These are phyloP conservation scores for Teratosphaeria viscida DNA, from an alignment of 2,329 filamentous ascomycete genomes.

Conservation along the genomic window DNA sequence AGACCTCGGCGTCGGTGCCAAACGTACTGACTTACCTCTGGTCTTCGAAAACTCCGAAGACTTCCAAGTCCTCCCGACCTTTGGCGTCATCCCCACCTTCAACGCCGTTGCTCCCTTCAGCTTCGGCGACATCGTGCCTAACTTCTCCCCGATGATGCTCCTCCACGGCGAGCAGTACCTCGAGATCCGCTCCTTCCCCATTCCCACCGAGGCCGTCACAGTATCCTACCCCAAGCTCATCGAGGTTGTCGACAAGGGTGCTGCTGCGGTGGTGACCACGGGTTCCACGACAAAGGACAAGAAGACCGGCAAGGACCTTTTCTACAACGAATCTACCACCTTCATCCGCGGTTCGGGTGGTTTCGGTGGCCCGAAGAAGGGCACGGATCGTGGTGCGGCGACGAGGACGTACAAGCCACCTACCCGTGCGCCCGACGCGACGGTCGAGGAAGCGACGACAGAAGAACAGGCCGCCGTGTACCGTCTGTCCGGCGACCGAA, in stretches of 20 bases:
- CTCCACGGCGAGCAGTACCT: constrained; percentile 98
- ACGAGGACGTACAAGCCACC: constrained; percentile 74
- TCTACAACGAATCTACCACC: constrained; percentile 92
- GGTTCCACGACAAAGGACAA: constrained; percentile 77
- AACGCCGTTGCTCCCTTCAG: constrained; percentile 70
- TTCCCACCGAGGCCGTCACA: constrained; percentile 73
- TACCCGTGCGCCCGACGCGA: constrained; percentile 62
- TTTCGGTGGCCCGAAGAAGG: constrained; percentile 75
- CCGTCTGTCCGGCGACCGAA: constrained; percentile 85
- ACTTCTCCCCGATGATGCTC: constrained; percentile 98
- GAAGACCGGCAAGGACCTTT: constrained; percentile 75
- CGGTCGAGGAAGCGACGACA: constrained; percentile 75
- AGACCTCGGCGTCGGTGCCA: constrained; percentile 82
- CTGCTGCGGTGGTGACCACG: constrained; percentile 70
- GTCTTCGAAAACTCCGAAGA: constrained; percentile 85
- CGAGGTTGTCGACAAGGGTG: constrained; percentile 93
- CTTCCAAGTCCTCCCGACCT: constrained; percentile 93
- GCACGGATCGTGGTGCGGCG: constrained; percentile 64
- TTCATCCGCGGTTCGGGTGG: constrained; percentile 88
- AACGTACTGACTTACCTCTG: constrained; percentile 74
- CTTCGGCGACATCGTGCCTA: constrained; percentile 75
- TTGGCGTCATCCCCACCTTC: constrained; percentile 91
- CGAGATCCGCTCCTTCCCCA: constrained; percentile 82
- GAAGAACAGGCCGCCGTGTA: constrained; percentile 91
- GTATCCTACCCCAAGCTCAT: constrained; percentile 69